Evolutionary conservation across 2,329 filamentous ascomycete species (phyloP).

Genomic region (Epichloe uncinata): DNA sequence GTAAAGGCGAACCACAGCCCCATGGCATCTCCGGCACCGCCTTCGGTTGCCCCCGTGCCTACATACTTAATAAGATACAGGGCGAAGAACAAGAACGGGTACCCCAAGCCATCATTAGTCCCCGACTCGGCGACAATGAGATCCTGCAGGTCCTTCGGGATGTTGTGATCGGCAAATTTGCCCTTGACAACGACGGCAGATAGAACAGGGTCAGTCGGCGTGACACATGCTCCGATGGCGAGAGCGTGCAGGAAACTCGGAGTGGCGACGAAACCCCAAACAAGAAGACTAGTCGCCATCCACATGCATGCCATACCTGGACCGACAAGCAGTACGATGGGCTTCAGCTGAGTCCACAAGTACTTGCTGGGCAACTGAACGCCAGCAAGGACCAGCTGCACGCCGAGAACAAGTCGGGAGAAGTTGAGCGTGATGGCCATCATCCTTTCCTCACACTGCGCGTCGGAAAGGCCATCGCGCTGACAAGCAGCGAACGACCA

Average conservation of each 20-base stretch:
- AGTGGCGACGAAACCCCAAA: constrained; percentile 63
- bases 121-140: constrained; percentile 75
- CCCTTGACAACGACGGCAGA: constrained; percentile 88
- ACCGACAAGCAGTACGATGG: constrained; percentile 60
- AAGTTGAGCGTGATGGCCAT: constrained; percentile 71
- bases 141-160: constrained; percentile 67
- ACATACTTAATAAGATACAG: constrained; percentile 72
- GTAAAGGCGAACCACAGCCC: constrained; percentile 76
- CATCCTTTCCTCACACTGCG: constrained; percentile 37
- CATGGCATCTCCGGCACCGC: constrained; percentile 54
- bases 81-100: constrained; percentile 77
- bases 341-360: constrained; percentile 63
- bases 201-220: constrained; percentile 78
- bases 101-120: constrained; percentile 79
- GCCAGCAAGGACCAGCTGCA: constrained; percentile 80
- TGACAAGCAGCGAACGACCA: constrained; percentile 52
- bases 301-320: constrained; percentile 83
- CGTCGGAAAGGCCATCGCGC: constrained; percentile 8
- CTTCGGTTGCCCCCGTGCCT: constrained; percentile 42
- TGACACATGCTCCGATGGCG: constrained; percentile 74
- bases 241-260: constrained; percentile 66
- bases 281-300: constrained; percentile 62
- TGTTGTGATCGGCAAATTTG: constrained; percentile 83
- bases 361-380: constrained; percentile 80
- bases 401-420: constrained; percentile 72